Percentiles rank a stretch among this genome's conserved stretches.
phyloP scores from a whole-genome alignment of 2,329 filamentous ascomycete species.

The Sclerotinia spermophila region DNA sequence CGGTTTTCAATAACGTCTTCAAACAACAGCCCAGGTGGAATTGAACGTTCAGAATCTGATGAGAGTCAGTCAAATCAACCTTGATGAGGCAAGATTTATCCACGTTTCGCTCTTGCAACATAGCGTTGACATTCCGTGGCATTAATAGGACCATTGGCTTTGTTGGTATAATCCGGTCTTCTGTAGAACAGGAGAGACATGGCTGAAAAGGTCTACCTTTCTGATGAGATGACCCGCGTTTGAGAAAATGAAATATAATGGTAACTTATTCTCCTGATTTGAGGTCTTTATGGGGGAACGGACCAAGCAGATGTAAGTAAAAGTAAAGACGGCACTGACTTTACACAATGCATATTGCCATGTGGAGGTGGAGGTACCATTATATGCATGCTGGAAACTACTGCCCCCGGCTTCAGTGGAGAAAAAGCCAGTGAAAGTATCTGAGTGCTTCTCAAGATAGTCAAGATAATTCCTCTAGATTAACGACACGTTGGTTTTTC shows the following conservation, averaged over 20 bases:
- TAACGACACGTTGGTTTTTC: not conserved
- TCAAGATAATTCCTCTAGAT: not conserved
- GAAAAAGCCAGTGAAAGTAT: not conserved
- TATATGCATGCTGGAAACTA: constrained; percentile 3
- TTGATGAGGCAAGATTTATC: not conserved
- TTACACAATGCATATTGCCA: not conserved
- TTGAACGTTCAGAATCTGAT: constrained; percentile 45
- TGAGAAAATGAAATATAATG: not conserved
- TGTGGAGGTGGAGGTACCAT: not conserved
- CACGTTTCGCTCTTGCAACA: constrained; percentile 31
- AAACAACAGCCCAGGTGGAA: constrained; percentile 69
- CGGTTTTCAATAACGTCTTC: constrained; percentile 73
- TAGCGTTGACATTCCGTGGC: constrained; percentile 29
- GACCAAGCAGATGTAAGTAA: not conserved
- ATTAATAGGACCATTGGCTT: constrained; percentile 29
- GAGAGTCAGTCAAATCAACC: not conserved
- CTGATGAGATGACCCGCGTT: not conserved
- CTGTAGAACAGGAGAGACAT: constrained; percentile 37
- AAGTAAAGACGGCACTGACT: not conserved
- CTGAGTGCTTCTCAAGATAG: not conserved
- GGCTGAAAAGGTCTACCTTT: not conserved
- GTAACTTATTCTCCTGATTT: not conserved
- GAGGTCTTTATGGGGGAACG: not conserved
- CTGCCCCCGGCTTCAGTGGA: not conserved
- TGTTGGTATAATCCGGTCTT: constrained; percentile 32